Base-by-base conservation (phyloP, 2,329 filamentous ascomycete genomes). In the Pseudocercospora eumusae region DNA sequence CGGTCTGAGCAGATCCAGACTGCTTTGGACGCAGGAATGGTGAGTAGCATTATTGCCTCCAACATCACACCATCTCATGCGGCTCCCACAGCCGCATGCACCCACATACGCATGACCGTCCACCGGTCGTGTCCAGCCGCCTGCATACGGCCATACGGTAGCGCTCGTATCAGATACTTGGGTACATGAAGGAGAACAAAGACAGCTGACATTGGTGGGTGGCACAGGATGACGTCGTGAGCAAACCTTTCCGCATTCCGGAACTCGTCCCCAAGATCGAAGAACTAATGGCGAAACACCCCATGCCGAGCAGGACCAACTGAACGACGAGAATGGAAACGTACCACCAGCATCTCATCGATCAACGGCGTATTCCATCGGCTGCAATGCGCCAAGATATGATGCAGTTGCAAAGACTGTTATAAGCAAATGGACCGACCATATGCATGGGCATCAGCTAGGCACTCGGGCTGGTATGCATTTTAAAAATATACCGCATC, bases 21-120 rank as follows among this genome's bases (percentile, higher is more conserved):
- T 66, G 89, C 90, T 58, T 84, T 90, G 71, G 81, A 84, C 59
- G 88, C 88, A 21, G 90, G 90, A 40, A 91, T 93, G 79, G 88
- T 73, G 53, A 69, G 71, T 73, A 20, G 21, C 44, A 23, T 11
- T 31, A 9, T 9, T 28, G 52, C 11, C 23, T 54, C 27, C 55
- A 45, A 23, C 56, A 42, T 13, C 59, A 57, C 53, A 56, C 59
- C 59, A 40, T 57, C 53, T 25, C 42, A n/a, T 54, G 25, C 60
- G 33, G 20, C 49, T 52, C 1, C 7, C 2, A 11, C 8, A 27
- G 28, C 21, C 15, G 18, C 28, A 54, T 36, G 52, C 28, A 36
- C 52, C 4, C 52, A 25, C 31, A 54, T 21, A 20, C 55, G 55
- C 55, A 57, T 63, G 52, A 63, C 36, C 33, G 11, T 9, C 56